Evolutionary conservation across 148 eudicot species (phyloP), one percentile per base, ranked within the genome.

Genomic region (Amaranthus cruentus): DNA sequence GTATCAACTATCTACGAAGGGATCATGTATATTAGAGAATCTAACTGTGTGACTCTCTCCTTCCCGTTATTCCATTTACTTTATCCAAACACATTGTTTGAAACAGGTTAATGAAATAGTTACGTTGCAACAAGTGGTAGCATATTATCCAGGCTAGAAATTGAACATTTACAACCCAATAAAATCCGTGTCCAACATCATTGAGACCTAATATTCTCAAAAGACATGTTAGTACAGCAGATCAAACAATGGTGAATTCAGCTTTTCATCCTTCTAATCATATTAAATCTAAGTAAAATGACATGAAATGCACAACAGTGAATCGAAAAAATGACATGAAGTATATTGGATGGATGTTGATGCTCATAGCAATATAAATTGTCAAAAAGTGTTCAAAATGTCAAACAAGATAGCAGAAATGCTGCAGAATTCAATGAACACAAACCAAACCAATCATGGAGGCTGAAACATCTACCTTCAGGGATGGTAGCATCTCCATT

Each of bases 381-480:
- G 57, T 62, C 65, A 55, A 42, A 48, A 44, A 55, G 65, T 61
- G 65, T 38, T 18, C 5, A 12, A 61, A 4, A 42, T 61, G 47
- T 7, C 47, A 61, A 64, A 44, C 3, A 6, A 44, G n/a, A 70
- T 79, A 52, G 38, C 38, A 28, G 38, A 28, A 28, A 28, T 28
- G 38, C 38, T 43, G 18, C 74, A 76, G 44, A 74, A 79, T 4
- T 47, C 28, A 53, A 66, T 14, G 57, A 21, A 44, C 0, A 42
- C 12, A 43, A 50, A 43, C 44, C 51, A 53, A 47, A 50, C 38
- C 38, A 43, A 9, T 15, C 28, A 66, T 51, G 38, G 62, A 50
- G 54, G 76, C 48, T 6, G 14, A 71, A 56, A 74, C 55, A 72
- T 65, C 63, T 78, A 92, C 96, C 96, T 84, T 81, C 85, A 59